A percentile compares a stretch with the other conserved stretches of the same genome.
Conservation (phyloP, 2,329 filamentous ascomycete species). For the Aspergillus calidoustus region DNA sequence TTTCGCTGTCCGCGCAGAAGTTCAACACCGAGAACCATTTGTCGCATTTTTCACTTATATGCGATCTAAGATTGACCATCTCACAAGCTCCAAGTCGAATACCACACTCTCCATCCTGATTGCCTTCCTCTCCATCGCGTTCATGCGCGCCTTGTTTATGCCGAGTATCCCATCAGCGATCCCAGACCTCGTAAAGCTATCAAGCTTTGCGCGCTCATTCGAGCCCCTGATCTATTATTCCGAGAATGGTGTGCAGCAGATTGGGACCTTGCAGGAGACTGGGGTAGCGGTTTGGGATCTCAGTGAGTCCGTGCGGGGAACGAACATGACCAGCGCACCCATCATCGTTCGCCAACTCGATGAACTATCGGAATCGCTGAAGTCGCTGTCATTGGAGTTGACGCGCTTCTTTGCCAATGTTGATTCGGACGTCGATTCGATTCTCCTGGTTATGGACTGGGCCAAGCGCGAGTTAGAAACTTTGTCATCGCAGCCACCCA, state of each 20-base stretch:
- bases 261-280: constrained; percentile 86
- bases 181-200: constrained; percentile 88
- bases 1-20: constrained; percentile 84
- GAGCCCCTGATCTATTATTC: constrained; percentile 95
- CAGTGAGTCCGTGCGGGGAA: constrained; percentile 83
- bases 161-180: constrained; percentile 70
- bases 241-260: constrained; percentile 83
- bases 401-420: constrained; percentile 93
- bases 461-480: constrained; percentile 80
- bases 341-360: constrained; percentile 87
- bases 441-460: constrained; percentile 96
- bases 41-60: constrained; percentile 71
- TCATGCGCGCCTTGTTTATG: constrained; percentile 69
- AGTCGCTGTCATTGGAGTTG: constrained; percentile 80
- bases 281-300: constrained; percentile 94
- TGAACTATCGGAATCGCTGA: constrained; percentile 81
- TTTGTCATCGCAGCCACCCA: constrained; percentile 65
- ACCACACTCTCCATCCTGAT: constrained; percentile 66
- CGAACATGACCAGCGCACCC: constrained; percentile 87
- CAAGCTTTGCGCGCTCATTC: constrained; percentile 85
- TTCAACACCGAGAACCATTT: constrained; percentile 85
- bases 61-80: constrained; percentile 60
- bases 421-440: constrained; percentile 89
- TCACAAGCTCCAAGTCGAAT: constrained; percentile 73
- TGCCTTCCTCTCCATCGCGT: constrained; percentile 66